Base-by-base conservation (phyloP, 2,329 filamentous ascomycete genomes). In the Ophiostoma himal-ulmi region DNA sequence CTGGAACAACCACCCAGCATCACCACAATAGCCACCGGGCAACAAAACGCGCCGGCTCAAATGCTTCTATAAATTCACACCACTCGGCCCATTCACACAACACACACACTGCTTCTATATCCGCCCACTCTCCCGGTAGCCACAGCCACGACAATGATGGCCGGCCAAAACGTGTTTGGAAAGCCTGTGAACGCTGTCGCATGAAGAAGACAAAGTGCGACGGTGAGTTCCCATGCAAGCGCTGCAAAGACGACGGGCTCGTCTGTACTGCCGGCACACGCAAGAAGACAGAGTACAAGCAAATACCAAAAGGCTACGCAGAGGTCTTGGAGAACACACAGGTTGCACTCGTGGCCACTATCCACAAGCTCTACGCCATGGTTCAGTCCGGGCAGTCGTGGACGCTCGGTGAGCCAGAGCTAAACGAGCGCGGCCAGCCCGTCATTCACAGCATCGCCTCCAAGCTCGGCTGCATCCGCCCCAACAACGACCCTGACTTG, bases 181-280 rank as follows among this genome's bases (percentile, higher is more conserved):
- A 89, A 77, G 87, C 87, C 22, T 89, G 87, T 73, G 86, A 89
- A 78, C 81, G 87, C 74, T 89, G 87, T 81, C 81, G 87, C 74
- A 89, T 89, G 86, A 89, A 89, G 82, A 89, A 89, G 81, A 89
- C 87, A 69, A 89, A 89, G 86, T 89, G 87, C 76, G 86, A 89
- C 73, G 87, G 87, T 72, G 86, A 89, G 75, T 88, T 88, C 70
- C 87, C 87, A 11, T 89, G 87, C 78, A 89, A 89, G 79, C 81
- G 87, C 75, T 89, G 87, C 77, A 89, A 88, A 78, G 86, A 89
- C 74, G 87, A 89, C 72, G 86, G 86, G 20, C 80, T 88, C 8
- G 85, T 89, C 26, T 89, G 87, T 78, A 88, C 85, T 8, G 86
- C 86, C 20, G 87, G 87, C 8, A 84, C 86, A 17, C 81, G 87